phyloP scores from a whole-genome alignment of 257 asterid genomes.

The Solanum verrucosum region DNA sequence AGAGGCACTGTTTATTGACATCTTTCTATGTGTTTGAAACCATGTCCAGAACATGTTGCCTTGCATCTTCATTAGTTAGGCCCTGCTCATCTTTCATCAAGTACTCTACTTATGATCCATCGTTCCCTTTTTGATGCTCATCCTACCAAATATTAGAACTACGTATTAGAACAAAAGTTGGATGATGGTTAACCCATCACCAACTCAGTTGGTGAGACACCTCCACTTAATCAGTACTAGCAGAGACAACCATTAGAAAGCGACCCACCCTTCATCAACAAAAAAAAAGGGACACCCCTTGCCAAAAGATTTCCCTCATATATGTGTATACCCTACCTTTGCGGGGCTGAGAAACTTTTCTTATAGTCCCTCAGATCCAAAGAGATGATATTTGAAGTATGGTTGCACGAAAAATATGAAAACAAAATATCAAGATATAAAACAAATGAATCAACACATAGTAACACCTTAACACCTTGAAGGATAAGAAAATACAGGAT shows the following conservation, averaged over 20 bases:
- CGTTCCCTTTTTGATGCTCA: conserved; percentile 35
- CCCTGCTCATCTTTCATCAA: conserved; percentile 23
- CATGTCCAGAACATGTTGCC: conserved; percentile 13
- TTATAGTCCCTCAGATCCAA: background rate
- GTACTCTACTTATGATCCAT: conserved; percentile 32
- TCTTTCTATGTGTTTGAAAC: conserved; percentile 23
- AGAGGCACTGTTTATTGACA: conserved; percentile 9
- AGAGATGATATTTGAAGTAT: background rate
- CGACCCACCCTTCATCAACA: background rate
- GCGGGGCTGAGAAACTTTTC: background rate
- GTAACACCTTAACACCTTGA: background rate
- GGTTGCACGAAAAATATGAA: background rate
- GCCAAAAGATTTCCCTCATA: background rate
- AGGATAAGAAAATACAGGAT: background rate
- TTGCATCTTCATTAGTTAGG: conserved; percentile 10
- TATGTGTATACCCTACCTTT: background rate
- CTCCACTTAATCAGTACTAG: background rate
- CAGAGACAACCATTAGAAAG: background rate
- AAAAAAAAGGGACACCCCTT: background rate
- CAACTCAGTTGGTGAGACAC: background rate
- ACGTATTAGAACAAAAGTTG: background rate
- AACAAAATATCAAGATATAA: background rate
- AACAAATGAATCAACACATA: background rate
- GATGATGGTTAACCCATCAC: background rate
- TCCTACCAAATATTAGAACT: conserved; percentile 14